Conservation (phyloP, 2,329 filamentous ascomycete species). For the Juglanconis sp. region DNA sequence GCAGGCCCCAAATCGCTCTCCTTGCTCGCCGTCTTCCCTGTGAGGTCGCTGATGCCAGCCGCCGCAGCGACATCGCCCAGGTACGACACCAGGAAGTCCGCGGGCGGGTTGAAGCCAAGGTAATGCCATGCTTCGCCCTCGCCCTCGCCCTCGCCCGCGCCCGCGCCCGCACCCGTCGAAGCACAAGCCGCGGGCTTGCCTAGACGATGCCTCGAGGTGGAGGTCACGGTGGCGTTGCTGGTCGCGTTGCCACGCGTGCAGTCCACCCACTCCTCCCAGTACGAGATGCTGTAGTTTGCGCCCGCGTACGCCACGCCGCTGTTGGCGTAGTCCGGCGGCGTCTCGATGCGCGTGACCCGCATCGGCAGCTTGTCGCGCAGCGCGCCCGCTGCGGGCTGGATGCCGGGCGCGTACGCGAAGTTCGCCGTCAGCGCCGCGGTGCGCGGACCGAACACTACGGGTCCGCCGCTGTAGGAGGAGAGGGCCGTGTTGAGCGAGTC, state of each 20-base stretch:
- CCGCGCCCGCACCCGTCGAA: background rate
- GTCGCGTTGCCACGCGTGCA: conserved; percentile 18
- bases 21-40: conserved; percentile 17
- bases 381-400: conserved; percentile 20
- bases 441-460: conserved; percentile 22
- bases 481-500: conserved; percentile 17
- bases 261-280: conserved; percentile 22
- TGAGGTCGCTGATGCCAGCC: conserved; percentile 18
- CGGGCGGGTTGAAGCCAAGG: conserved; percentile 23
- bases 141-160: background rate
- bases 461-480: conserved; percentile 13
- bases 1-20: conserved; percentile 19
- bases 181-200: conserved; percentile 21
- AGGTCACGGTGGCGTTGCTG: conserved; percentile 20
- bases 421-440: conserved; percentile 20
- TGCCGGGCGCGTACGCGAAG: conserved; percentile 20
- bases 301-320: conserved; percentile 21
- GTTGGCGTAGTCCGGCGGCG: conserved; percentile 20
- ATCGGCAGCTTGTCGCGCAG: conserved; percentile 21
- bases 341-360: conserved; percentile 24
- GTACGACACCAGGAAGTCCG: conserved; percentile 21
- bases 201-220: conserved; percentile 20
- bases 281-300: conserved; percentile 19
- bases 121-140: conserved; percentile 19
- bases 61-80: conserved; percentile 20